phyloP scores from a whole-genome alignment of 2,329 filamentous ascomycete genomes.

The Harringtonia aguacate region DNA sequence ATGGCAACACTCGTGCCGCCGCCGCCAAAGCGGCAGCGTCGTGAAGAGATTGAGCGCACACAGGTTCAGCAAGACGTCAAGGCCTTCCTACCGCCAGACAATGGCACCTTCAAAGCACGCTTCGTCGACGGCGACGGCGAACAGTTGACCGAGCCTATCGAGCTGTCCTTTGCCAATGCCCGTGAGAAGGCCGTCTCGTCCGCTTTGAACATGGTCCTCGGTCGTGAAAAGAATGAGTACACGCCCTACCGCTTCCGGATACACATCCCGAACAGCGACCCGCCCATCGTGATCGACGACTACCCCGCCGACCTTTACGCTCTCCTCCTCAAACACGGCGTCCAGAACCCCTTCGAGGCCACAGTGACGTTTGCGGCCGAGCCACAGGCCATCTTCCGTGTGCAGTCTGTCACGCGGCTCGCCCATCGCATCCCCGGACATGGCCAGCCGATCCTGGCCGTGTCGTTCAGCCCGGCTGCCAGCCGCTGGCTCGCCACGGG shows the following conservation, averaged over 20 bases:
- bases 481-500: constrained; percentile 77
- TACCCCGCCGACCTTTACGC: constrained; percentile 44
- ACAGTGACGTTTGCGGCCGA: constrained; percentile 45
- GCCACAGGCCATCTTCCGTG: constrained; percentile 88
- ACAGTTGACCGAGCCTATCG: constrained; percentile 57
- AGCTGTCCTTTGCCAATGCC: constrained; percentile 74
- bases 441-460: constrained; percentile 78
- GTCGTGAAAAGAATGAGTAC: constrained; percentile 47
- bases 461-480: constrained; percentile 72
- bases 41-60: constrained; percentile 60
- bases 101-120: constrained; percentile 72
- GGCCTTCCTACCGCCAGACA: constrained; percentile 53
- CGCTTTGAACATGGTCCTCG: constrained; percentile 74
- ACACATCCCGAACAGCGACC: constrained; percentile 41
- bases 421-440: constrained; percentile 83
- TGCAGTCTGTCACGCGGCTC: constrained; percentile 84
- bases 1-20: constrained; percentile 25
- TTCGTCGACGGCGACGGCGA: constrained; percentile 75
- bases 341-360: constrained; percentile 45
- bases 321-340: constrained; percentile 43
- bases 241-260: constrained; percentile 52
- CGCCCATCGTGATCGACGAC: constrained; percentile 36
- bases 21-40: constrained; percentile 64
- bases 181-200: constrained; percentile 83
- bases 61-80: constrained; percentile 66